phyloP scores from a whole-genome alignment of 75 land plant genomes.

The Ceratopteris richardii region DNA sequence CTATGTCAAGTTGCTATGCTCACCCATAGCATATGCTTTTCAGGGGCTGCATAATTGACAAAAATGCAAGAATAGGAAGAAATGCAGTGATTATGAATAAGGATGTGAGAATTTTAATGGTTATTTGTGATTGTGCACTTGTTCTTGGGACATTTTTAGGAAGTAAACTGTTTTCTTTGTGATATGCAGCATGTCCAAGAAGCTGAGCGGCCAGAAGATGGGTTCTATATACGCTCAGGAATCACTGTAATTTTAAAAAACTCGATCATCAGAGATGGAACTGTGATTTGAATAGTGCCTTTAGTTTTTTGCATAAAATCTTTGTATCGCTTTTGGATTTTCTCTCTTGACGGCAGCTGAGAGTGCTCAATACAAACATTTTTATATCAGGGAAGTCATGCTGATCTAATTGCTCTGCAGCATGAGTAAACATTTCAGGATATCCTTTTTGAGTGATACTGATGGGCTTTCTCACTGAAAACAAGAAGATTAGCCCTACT shows the following conservation, averaged over 20 bases:
- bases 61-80: constrained; percentile 92
- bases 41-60: constrained; percentile 92
- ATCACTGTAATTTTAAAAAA: constrained; percentile 75
- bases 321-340: too few relatives aligned
- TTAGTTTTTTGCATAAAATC: too few relatives aligned
- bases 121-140: not conserved
- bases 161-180: too few relatives aligned
- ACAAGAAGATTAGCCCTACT: too few relatives aligned
- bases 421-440: too few relatives aligned
- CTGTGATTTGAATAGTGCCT: constrained; percentile 43
- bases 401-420: too few relatives aligned
- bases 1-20: not conserved
- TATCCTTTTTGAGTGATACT: too few relatives aligned
- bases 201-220: constrained; percentile 69
- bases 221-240: constrained; percentile 82
- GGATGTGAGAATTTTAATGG: constrained; percentile 49
- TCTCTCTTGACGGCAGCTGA: too few relatives aligned
- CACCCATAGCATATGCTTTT: not conserved
- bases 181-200: constrained; percentile 72
- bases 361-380: too few relatives aligned
- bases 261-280: constrained; percentile 65
- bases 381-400: too few relatives aligned
- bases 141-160: not conserved
- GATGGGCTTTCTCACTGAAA: too few relatives aligned
- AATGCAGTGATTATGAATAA: constrained; percentile 63